Base-by-base conservation (phyloP, 164 flowering plant genomes). In the Macadamia integrifolia region DNA sequence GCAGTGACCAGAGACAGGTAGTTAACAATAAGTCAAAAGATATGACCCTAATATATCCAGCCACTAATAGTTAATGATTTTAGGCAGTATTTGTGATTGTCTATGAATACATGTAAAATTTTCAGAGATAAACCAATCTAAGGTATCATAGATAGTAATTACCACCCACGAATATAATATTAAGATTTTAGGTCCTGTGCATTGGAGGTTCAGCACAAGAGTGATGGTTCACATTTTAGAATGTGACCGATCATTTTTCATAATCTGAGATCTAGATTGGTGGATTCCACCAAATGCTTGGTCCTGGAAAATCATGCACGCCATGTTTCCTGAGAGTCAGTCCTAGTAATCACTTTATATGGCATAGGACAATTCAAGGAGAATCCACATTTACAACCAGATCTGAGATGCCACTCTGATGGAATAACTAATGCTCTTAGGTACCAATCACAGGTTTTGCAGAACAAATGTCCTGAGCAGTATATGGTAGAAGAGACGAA, bases 1-100 rank as follows among this genome's bases (percentile, higher is more conserved):
- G 86, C 65, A 75, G 69, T 64, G 28, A 65, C 17, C 44, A 29
- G 12, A 55, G 23, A 23, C 18, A 56, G 56, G 18, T 3, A 8
- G 6, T 31, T 18, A 11, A 17, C 3, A 40, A 40, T 30, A 70
- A 40, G 43, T 11, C 55, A 53, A 61, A 43, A 1, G 32, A 15
- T 23, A 13, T 58, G 57, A 56, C 66, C 65, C 9, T 23, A 6
- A 17, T n/a, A 35, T 23, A 64, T n/a, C 10, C 32, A 58, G 4
- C 12, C 46, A 6, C 42, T 56, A 44, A 6, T 32, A 7, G 35
- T 1, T 53, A 53, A 53, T 53, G 18, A 53, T 14, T 53, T 14
- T 2, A 12, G 13, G 6, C 15, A 53, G 57, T 53, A 6, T 53
- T 53, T 53, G 17, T 53, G 15, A 12, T 14, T 11, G 17, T 11